These are phyloP conservation scores for Diplocarpon mali DNA, from an alignment of 2,329 filamentous ascomycete species.

Conservation along the genomic window DNA sequence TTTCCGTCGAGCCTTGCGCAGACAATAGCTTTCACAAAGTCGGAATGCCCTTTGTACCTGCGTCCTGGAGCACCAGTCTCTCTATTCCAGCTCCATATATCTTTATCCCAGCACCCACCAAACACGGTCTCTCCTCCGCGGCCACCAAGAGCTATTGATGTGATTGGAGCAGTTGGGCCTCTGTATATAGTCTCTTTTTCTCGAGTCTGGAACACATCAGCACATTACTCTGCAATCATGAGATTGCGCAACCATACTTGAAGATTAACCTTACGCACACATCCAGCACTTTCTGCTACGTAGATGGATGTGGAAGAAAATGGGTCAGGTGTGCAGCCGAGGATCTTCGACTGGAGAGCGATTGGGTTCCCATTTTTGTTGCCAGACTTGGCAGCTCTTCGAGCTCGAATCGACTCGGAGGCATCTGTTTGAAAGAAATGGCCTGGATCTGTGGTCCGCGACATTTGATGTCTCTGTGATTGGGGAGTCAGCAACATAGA, in stretches of 20 bases:
- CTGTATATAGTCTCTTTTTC: conserved; percentile 44
- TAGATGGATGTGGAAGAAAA: conserved; percentile 50
- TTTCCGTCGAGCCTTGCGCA: conserved; percentile 49
- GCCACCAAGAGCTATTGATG: conserved; percentile 59
- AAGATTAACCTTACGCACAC: conserved; percentile 60
- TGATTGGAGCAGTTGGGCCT: conserved; percentile 71
- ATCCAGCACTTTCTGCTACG: conserved; percentile 79
- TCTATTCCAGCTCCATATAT: conserved; percentile 75
- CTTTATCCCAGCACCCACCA: conserved; percentile 91
- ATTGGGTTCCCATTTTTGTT: conserved; percentile 81
- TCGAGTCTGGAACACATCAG: conserved; percentile 28
- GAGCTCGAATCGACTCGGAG: conserved; percentile 29
- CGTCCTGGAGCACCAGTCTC: conserved; percentile 41
- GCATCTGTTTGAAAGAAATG: conserved; percentile 84
- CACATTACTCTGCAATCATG: conserved; percentile 5
- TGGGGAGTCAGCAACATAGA: neutral
- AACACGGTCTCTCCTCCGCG: conserved; percentile 51
- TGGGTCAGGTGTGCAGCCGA: conserved; percentile 62
- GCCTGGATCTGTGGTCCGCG: conserved; percentile 60
- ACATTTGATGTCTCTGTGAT: conserved; percentile 33
- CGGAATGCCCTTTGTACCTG: conserved; percentile 65
- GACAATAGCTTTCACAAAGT: conserved; percentile 81
- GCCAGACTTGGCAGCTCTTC: conserved; percentile 57
- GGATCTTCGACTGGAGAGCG: conserved; percentile 71
- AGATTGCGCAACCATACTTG: conserved; percentile 55